Base-by-base conservation (phyloP, 1,139 yeast genomes). In the Pichia sp. region DNA sequence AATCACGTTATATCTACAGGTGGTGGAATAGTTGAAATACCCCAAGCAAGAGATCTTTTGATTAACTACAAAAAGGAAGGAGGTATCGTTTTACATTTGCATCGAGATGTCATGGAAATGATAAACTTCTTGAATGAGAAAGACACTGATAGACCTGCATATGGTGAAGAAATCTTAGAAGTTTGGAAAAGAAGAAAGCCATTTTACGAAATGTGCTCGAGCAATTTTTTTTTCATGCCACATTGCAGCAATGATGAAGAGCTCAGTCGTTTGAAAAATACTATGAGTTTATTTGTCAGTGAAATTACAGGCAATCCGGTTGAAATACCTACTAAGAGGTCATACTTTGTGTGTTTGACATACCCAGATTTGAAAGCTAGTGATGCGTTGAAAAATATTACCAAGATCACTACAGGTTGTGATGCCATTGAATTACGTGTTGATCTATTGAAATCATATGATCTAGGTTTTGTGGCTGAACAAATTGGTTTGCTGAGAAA, bases 21-120 rank as follows among this genome's bases (percentile, higher is more conserved):
- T 40, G 99, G 99, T 46, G 99, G 99, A 7, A 78, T 95, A 60
- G 96, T 93, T 40, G 99, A 93, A 71, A 79, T 80, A 36, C 78
- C 78, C 12, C 78, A 69, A n/a, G 84, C 95, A 8, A 81, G 98
- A 64, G 75, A 75, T 6, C 61, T 80, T 10, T 75, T 93, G 67
- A 77, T 83, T 64, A 67, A 74, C 10, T 87, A 84, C 69, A 66
- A 70, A 38, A 66, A 71, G 36, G 69, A 74, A 16, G 91, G 90
- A 29, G 88, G 92, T 6, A 79, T 88, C 61, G 98, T 93, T 8
- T 75, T 93, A 57, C 98, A 93, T 65, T 78, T 93, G 59, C 97
- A 92, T 69, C 85, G 99, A 64, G 89, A 89, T 64, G 79, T 92
- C 60, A 85, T 84, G 55, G 87, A 88, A 62, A 90, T 96, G 46